phyloP scores from a whole-genome alignment of 2,329 filamentous ascomycete species.

The Fusarium burgessii region DNA sequence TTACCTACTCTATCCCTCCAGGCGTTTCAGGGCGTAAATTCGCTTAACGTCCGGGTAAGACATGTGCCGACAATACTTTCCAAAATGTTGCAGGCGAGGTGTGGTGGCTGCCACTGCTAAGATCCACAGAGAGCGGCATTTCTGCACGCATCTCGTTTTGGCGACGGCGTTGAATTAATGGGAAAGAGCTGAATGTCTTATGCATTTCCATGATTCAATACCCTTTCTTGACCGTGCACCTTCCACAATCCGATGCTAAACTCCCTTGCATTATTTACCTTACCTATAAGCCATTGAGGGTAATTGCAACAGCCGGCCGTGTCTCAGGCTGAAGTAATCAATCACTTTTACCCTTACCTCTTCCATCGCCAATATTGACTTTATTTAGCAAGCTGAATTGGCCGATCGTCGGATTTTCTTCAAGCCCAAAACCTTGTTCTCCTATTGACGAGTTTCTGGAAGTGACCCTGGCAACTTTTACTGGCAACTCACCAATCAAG shows the following conservation, averaged over 20 bases:
- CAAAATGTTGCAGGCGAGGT: constrained; percentile 22
- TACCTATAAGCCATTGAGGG: background rate
- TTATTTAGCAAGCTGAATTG: constrained; percentile 18
- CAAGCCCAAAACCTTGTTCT: constrained; percentile 44
- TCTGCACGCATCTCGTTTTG: constrained; percentile 37
- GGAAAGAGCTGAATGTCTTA: constrained; percentile 31
- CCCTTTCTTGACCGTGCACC: constrained; percentile 6
- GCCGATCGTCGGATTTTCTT: constrained; percentile 46
- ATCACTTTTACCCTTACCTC: background rate
- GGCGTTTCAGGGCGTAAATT: constrained; percentile 31
- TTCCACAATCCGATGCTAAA: constrained; percentile 1
- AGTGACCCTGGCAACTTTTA: constrained; percentile 37
- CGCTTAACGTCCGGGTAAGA: constrained; percentile 33
- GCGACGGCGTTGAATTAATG: constrained; percentile 20
- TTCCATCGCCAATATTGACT: constrained; percentile 1
- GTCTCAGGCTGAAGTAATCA: background rate
- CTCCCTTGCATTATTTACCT: background rate
- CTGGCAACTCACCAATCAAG: constrained; percentile 34
- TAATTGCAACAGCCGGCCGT: background rate
- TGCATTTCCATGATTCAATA: constrained; percentile 36
- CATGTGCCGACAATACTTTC: constrained; percentile 17
- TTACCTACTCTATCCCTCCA: constrained; percentile 7
- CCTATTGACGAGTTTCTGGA: constrained; percentile 44
- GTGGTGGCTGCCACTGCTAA: background rate
- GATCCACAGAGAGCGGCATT: constrained; percentile 25